Conservation (phyloP, 192 early-diverging fungal genomes). For the Entomortierella chlamydospora region DNA sequence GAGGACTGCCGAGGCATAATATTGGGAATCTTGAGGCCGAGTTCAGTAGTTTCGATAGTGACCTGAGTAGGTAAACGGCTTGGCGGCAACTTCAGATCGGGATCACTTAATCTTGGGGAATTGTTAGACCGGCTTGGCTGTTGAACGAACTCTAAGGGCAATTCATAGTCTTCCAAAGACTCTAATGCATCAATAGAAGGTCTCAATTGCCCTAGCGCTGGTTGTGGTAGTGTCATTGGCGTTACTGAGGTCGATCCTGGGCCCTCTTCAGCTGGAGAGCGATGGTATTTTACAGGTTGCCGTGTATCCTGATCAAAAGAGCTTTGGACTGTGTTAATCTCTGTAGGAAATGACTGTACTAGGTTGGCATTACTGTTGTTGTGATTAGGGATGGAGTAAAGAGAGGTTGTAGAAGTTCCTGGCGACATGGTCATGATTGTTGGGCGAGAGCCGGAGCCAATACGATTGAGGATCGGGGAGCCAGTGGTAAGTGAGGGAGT, state of each 20-base stretch:
- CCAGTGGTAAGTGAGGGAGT: conserved; percentile 31
- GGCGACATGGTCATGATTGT: conserved; percentile 19
- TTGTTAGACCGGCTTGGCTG: conserved; percentile 4
- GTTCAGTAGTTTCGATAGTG: conserved; percentile 37
- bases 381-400: conserved; percentile 11
- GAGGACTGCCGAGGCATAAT: conserved; percentile 46
- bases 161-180: conserved; percentile 9
- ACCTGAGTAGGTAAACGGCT: conserved; percentile 30
- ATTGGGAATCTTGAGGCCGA: conserved; percentile 38
- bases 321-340: conserved; percentile 13
- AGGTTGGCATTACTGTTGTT: conserved; percentile 23
- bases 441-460: conserved; percentile 46
- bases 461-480: conserved; percentile 38
- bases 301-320: conserved; percentile 39
- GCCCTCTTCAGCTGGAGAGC: conserved; percentile 29
- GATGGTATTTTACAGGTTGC: background rate
- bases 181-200: conserved; percentile 40
- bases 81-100: conserved; percentile 21
- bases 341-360: conserved; percentile 6
- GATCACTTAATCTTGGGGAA: conserved; percentile 41
- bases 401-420: conserved; percentile 4
- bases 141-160: conserved; percentile 1
- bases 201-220: conserved; percentile 13
- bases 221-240: conserved; percentile 36
- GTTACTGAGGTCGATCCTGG: conserved; percentile 24